Evolutionary conservation across 148 eudicot genomes (phyloP).

Genomic region (Rhododendron ovatum): DNA sequence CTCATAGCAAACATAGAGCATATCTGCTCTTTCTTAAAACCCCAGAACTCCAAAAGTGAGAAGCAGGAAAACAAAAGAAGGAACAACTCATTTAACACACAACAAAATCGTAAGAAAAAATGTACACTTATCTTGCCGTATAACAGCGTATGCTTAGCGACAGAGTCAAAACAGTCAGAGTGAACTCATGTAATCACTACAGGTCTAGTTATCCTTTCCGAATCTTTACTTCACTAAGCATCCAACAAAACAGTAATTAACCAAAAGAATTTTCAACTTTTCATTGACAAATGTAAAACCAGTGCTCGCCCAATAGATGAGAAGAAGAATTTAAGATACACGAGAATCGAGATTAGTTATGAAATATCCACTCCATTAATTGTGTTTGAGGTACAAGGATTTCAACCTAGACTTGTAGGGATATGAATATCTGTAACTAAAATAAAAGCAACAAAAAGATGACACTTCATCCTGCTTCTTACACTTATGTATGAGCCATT

Average conservation of each 20-base stretch:
- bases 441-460: slow-evolving; percentile 17
- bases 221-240: not conserved
- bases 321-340: slow-evolving; percentile 4
- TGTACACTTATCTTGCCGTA: not conserved
- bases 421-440: slow-evolving; percentile 13
- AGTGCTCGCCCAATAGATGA: slow-evolving; percentile 4
- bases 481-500: slow-evolving; percentile 28
- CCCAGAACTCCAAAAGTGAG: not conserved
- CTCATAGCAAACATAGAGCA: not conserved
- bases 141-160: not conserved
- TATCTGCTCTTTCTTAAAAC: not conserved
- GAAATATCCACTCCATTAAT: slow-evolving; percentile 29
- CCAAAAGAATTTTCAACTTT: not conserved
- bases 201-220: not conserved
- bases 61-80: not conserved
- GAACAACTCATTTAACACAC: not conserved
- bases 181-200: not conserved
- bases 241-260: not conserved
- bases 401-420: slow-evolving; percentile 10
- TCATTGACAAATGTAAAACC: slow-evolving; percentile 3
- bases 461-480: slow-evolving; percentile 27
- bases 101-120: not conserved
- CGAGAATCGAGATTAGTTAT: slow-evolving; percentile 7
- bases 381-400: slow-evolving; percentile 24
- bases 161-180: not conserved